Base-by-base conservation (phyloP, 345 rosid genomes). In the Citrus cavaleriei region DNA sequence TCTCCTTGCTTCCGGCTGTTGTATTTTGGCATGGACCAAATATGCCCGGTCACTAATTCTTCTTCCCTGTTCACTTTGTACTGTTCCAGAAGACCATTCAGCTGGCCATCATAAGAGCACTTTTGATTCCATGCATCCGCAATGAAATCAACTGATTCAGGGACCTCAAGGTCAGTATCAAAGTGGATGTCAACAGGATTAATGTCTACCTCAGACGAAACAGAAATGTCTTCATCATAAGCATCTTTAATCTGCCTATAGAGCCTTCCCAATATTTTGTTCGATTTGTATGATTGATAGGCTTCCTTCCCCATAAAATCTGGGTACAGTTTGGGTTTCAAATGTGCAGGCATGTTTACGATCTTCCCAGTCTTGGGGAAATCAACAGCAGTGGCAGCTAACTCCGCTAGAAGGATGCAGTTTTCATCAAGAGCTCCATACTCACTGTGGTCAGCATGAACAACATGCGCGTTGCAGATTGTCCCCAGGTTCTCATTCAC, bases 351-450 rank as follows among this genome's bases (percentile, higher is more conserved):
- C 96, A 95, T 86, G 8, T 82, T 35, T 37, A 92, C 97, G 1
- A 90, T 40, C 82, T 84, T 92, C 81, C 99, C 98, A 6, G 98
- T 93, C 87, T 93, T 95, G 19, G 98, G 97, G 79, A 91, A 91
- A 85, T 95, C 98, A 77, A 95, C 98, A 67, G 98, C 95, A 25
- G 89, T 90, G 74, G 99, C 98, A 21, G 99, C 97, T 51, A 93
- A 85, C 88, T 90, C 87, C 22, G 99, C 98, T 3, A 95, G 89
- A 16, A 37, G 82, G 66, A 84, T 32, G 83, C 98, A 94, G 4
- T 89, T 91, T 76, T 90, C 89, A 67, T 92, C 96, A 82, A 79
- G 78, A 71, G 99, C 97, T 57, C 97, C 94, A 64, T 77, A 7
- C 49, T 88, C 92, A 77, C 98, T 92, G 55, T 58, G 77, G 85